These are phyloP conservation scores for Psilocybe mexicana DNA, from an alignment of 1,284 basidiomycete species.

Conservation along the genomic window DNA sequence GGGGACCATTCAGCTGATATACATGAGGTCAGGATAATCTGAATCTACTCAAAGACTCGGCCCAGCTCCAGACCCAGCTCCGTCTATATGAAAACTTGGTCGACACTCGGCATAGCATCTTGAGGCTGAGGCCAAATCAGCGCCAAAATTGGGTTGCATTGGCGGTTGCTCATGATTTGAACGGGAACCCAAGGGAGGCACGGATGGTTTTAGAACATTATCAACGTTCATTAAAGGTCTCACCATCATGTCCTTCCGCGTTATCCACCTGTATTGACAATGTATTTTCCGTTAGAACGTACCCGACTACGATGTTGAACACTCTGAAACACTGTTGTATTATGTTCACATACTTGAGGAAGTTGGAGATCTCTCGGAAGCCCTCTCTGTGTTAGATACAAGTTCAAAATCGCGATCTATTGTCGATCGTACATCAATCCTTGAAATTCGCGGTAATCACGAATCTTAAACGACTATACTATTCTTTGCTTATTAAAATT, in stretches of 20 bases:
- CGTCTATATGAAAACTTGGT: conserved; percentile 81
- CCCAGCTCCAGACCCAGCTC: conserved; percentile 90
- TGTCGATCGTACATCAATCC: conserved; percentile 70
- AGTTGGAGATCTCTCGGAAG: conserved; percentile 64
- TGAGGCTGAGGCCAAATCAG: conserved; percentile 80
- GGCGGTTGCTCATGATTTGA: conserved; percentile 88
- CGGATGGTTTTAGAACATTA: conserved; percentile 75
- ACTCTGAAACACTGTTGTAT: conserved; percentile 85
- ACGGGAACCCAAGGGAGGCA: conserved; percentile 74
- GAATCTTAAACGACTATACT: conserved; percentile 6
- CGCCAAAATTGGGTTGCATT: conserved; percentile 91
- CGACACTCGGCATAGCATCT: conserved; percentile 81
- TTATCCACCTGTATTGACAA: not conserved
- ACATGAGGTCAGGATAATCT: conserved; percentile 74
- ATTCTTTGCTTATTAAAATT: conserved; percentile 15
- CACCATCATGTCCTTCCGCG: conserved; percentile 5
- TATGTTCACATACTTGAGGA: conserved; percentile 82
- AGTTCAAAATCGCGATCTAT: conserved; percentile 68
- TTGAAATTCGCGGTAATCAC: conserved; percentile 68
- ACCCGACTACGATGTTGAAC: conserved; percentile 79
- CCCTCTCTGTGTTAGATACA: conserved; percentile 62
- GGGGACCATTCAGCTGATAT: not conserved
- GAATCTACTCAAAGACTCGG: conserved; percentile 91
- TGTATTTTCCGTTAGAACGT: conserved; percentile 52
- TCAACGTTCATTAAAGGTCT: conserved; percentile 61